Evolutionary conservation across 345 rosid species (phyloP).

Genomic region (Linum usitatissimum): DNA sequence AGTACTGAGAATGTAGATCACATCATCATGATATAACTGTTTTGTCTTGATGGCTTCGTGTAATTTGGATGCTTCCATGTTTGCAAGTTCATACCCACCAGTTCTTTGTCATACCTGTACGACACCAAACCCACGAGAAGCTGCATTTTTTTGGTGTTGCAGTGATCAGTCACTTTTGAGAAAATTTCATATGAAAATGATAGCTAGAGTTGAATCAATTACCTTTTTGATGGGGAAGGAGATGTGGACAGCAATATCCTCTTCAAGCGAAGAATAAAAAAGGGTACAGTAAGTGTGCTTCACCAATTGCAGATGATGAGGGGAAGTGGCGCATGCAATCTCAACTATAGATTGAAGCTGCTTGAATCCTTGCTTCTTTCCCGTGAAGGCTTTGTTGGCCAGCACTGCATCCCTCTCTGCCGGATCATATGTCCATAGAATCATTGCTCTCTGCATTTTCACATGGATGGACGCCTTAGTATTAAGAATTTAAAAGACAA

Average conservation of each 20-base stretch:
- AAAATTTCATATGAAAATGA: no score
- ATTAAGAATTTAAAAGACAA: no score
- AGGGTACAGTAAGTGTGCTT: constrained; percentile 68
- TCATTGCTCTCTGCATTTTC: constrained; percentile 51
- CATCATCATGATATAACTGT: constrained; percentile 52
- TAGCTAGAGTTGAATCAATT: not conserved
- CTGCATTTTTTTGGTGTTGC: constrained; percentile 22
- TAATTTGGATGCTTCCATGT: constrained; percentile 49
- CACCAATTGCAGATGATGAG: constrained; percentile 57
- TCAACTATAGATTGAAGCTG: constrained; percentile 51
- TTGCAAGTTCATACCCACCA: constrained; percentile 42
- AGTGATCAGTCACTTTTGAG: no score
- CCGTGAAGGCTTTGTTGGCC: constrained; percentile 43
- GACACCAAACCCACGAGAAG: constrained; percentile 54
- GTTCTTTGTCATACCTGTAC: constrained; percentile 62
- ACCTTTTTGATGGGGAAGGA: constrained; percentile 61
- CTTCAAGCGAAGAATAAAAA: constrained; percentile 61
- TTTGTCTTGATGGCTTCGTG: constrained; percentile 46
- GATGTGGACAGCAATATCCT: constrained; percentile 41
- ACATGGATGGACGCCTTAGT: no score
- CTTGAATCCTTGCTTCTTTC: constrained; percentile 29
- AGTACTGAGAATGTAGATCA: constrained; percentile 47
- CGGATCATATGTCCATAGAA: constrained; percentile 62
- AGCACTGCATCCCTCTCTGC: constrained; percentile 78
- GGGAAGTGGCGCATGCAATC: constrained; percentile 69